Evolutionary conservation across 768 basidiomycete genomes (phyloP).

Genomic region (Pilatotrama ljubarskyi): DNA sequence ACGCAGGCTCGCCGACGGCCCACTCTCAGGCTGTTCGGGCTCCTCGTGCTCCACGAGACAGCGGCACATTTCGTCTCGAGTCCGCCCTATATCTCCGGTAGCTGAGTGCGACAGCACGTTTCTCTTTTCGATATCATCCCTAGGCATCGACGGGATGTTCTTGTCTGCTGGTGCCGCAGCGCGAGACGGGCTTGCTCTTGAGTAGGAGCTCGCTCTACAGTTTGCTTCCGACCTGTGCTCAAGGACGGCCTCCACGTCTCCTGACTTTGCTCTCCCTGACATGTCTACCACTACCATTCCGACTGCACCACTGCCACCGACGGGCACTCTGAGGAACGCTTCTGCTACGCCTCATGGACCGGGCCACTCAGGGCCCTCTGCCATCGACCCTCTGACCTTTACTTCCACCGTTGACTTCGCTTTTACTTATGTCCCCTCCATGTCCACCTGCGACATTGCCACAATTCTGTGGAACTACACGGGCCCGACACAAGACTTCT

Average conservation of each 20-base stretch:
- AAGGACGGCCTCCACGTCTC: background rate
- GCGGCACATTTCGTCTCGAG: background rate
- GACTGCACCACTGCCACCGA: background rate
- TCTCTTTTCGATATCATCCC: background rate
- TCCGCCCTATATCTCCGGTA: background rate
- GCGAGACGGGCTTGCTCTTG: too few relatives aligned
- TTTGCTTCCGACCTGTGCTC: too few relatives aligned
- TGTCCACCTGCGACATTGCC: background rate
- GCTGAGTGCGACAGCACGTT: background rate
- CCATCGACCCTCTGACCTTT: too few relatives aligned
- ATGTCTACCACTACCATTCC: background rate
- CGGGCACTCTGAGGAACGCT: too few relatives aligned
- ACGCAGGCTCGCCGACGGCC: too few relatives aligned
- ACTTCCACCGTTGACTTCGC: background rate
- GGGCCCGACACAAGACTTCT: background rate
- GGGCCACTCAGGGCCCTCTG: too few relatives aligned
- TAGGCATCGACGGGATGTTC: too few relatives aligned
- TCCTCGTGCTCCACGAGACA: too few relatives aligned
- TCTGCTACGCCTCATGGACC: too few relatives aligned
- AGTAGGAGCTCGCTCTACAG: too few relatives aligned
- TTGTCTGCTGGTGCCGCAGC: too few relatives aligned
- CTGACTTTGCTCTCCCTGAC: background rate
- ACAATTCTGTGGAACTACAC: constrained; percentile 3
- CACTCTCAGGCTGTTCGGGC: background rate
- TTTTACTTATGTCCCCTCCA: background rate